Base-by-base conservation (phyloP, 2,329 filamentous ascomycete species). In the Lachnellula hyalina region DNA sequence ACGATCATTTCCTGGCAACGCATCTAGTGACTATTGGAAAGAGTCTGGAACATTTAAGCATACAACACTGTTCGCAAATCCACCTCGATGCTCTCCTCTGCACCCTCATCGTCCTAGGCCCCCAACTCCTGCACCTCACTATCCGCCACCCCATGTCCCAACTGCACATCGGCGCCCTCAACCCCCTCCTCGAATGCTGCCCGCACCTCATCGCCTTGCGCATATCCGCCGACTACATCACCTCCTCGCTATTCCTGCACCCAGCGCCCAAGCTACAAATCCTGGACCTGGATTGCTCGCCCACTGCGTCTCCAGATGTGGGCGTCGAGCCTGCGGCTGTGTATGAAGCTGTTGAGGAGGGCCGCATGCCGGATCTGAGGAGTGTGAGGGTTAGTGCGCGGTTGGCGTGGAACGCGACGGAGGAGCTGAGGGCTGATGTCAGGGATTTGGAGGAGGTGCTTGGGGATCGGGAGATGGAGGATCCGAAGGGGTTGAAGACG, bases 141-240 rank as follows among this genome's bases (percentile, higher is more conserved):
- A 68, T 70, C n/a, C 61, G 66, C 9, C 62, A 69, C 49, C 67
- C 67, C 3, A 69, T 70, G 66, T 51, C 60, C 1, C 62, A 65
- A 15, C 56, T 70, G 12, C 57, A 52, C 2, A 40, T 42, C 4
- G 61, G 63, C 3, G 51, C 58, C 4, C 57, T 70, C 1, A 63
- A 70, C 38, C 36, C 51, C 3, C 44, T 69, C 1, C 55, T 67
- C 3, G 28, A 47, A 4, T 21, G 55, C 34, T 70, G 68, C 49
- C 63, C 67, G 1, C 54, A 51, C 15, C 51, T 70, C 4, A 50
- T 55, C 3, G 64, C 62, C 5, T 54, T 70, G 7, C 60, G 66
- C 8, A 59, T 70, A n/a, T 67, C 65, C 8, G 67, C 65, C 8
- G 68, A 70, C 53, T 70, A 65, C 41, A 65, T 70, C 15, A 61